These are phyloP conservation scores for Pyricularia grisea DNA, from an alignment of 2,329 filamentous ascomycete genomes.

Conservation along the genomic window DNA sequence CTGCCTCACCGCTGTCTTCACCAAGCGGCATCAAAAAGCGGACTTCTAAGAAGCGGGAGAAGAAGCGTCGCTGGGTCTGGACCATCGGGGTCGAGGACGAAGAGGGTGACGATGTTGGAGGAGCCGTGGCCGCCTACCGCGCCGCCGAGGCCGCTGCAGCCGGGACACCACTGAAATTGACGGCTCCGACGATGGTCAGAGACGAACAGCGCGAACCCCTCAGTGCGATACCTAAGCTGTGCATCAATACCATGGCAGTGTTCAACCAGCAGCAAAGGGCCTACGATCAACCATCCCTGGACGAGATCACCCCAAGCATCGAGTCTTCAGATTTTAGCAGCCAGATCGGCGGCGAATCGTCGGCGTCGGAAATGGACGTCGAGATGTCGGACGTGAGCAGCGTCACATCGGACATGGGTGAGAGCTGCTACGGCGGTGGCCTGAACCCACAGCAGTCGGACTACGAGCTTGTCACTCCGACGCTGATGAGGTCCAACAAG, in stretches of 20 bases:
- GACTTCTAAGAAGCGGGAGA: constrained; percentile 47
- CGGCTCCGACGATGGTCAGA: neutral
- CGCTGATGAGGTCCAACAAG: constrained; percentile 2
- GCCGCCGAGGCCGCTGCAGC: constrained; percentile 12
- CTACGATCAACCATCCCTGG: neutral
- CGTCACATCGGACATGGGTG: neutral
- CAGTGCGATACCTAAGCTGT: neutral
- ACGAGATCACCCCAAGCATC: constrained; percentile 7
- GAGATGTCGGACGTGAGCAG: constrained; percentile 7
- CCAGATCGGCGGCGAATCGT: constrained; percentile 1
- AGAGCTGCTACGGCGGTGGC: neutral
- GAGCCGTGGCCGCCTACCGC: constrained; percentile 11
- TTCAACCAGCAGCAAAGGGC: neutral
- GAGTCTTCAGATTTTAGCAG: constrained; percentile 5
- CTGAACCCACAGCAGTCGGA: constrained; percentile 13
- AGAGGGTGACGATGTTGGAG: constrained; percentile 23
- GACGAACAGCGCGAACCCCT: neutral
- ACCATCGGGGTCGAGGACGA: constrained; percentile 48
- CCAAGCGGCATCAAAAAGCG: constrained; percentile 40
- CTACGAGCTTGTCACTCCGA: constrained; percentile 5
- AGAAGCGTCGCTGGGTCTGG: constrained; percentile 57
- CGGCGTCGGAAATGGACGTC: constrained; percentile 4
- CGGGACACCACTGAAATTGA: neutral
- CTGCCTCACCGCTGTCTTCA: constrained; percentile 31
- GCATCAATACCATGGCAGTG: neutral